Evolutionary conservation across 2,329 filamentous ascomycete species (phyloP).

Genomic region (Talaromyces atroroseus): DNA sequence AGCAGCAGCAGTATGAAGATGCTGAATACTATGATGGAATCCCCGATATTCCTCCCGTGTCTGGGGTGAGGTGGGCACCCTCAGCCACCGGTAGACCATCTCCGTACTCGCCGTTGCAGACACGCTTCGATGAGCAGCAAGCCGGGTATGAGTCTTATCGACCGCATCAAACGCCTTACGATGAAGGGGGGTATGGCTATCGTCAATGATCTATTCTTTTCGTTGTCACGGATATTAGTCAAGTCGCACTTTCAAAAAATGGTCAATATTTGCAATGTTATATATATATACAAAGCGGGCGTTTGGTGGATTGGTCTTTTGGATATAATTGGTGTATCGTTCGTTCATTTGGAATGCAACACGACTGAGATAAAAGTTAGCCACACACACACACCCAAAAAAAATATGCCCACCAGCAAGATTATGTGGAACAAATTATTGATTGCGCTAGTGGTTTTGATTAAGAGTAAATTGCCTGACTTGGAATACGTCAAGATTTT

Average conservation of each 20-base stretch:
- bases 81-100: conserved; percentile 10
- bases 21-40: conserved; percentile 26
- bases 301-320: neutral
- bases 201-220: neutral
- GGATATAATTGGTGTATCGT: neutral
- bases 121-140: conserved; percentile 16
- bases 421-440: neutral
- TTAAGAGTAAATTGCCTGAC: neutral
- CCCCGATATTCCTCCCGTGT: conserved; percentile 18
- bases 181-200: conserved; percentile 8
- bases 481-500: neutral
- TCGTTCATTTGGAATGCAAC: neutral
- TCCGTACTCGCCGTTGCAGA: conserved; percentile 16
- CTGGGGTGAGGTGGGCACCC: conserved; percentile 15
- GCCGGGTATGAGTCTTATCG: conserved; percentile 9
- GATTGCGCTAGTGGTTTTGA: neutral
- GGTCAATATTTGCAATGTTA: neutral
- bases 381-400: too few species aligned
- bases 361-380: neutral
- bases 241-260: neutral
- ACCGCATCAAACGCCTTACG: conserved; percentile 5
- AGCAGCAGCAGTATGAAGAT: conserved; percentile 20
- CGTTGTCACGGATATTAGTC: neutral
- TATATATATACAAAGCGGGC: neutral
- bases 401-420: neutral